Evolutionary conservation across 2,329 filamentous ascomycete species (phyloP), one percentile per base, ranked within the genome.

Genomic region (Amauroascus niger): DNA sequence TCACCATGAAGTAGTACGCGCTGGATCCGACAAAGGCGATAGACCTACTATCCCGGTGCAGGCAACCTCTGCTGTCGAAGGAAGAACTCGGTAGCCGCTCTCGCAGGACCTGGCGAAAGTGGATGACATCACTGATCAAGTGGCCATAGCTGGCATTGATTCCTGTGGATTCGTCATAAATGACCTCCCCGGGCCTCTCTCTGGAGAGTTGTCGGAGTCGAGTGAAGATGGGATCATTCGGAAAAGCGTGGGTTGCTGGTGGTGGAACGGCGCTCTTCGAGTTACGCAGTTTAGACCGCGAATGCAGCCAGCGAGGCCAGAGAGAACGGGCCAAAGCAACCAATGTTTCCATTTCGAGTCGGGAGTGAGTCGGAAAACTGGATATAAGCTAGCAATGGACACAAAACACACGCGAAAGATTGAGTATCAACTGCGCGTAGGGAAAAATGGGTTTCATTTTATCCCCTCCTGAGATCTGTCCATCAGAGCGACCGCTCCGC

Each of bases 1-100:
- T 73, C 6, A 76, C 71, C 3, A 71, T 67, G 57, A 71, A 76
- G 53, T 76, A 73, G 58, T 76, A 76, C 3, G 73, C 70, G 6
- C 72, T 71, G 3, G 69, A 65, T 14, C 69, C 72, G 22, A 76
- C 62, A 2, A 76, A 63, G 30, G 69, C 70, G 32, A 76, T 68
- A 55, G 55, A 57, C 7, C 55, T 52, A 26, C 55, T 52, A 32
- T 60, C 53, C 35, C 57, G 54, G 37, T 48, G 32, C 71, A 76
- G 13, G 73, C 68, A 49, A 71, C 71, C 44, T 69, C 62, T 53
- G 66, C 61, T 9, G 59, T 61, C 4, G 65, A 58, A 26, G 71
- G 59, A 16, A 64, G 62, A 33, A 60, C 55, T 39, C 60, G 60
- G 5, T 62, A 67, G 18, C 52, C 54, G 6, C 26, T 63, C 60